Evolutionary conservation across 2,329 filamentous ascomycete genomes (phyloP), one percentile per base, ranked within the genome.

Genomic region (Scopulariopsis brevicaulis): DNA sequence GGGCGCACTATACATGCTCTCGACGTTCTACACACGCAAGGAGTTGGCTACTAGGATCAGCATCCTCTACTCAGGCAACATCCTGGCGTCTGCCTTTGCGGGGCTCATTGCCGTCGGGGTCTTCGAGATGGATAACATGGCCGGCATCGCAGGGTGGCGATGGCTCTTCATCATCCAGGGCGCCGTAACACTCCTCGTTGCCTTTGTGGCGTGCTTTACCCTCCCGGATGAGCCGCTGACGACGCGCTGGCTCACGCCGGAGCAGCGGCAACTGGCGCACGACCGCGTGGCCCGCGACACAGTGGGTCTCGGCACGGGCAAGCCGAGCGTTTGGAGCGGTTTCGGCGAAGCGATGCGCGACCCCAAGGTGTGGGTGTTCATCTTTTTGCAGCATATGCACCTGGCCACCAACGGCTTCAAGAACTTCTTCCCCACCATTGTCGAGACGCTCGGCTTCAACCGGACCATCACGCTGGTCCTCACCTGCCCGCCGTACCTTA

Each of bases 121-220:
- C 54, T 83, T 82, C n/a, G 77, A 80, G 43, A 77, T 87, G 57
- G 75, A 83, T 58, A 75, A 80, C 12, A 70, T 76, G 1, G 70
- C 70, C 4, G 84, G 81, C 1, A 70, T 85, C 2, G 20, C 48
- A 14, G 85, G 84, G 4, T 89, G 85, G 85, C 74, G 82, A 5
- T 85, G 80, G 48, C 77, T 89, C 25, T 89, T 89, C 68, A 82
- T 89, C 54, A 79, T 85, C 14, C 83, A 89, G 63, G 86, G 86
- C 10, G 71, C 74, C 4, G 71, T 70, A 24, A 73, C 71, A 1
- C 65, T 71, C 2, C 15, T 64, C 10, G 65, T 71, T 5, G 71
- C 70, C 0, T 51, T 71, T 11, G 64, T 62, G 52, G 67, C 67
- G 11, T 62, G 71, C 28, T 32, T 68, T 24, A 66, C 71, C 43